Conservation (phyloP, 164 flowering plant genomes). For the Macadamia integrifolia region DNA sequence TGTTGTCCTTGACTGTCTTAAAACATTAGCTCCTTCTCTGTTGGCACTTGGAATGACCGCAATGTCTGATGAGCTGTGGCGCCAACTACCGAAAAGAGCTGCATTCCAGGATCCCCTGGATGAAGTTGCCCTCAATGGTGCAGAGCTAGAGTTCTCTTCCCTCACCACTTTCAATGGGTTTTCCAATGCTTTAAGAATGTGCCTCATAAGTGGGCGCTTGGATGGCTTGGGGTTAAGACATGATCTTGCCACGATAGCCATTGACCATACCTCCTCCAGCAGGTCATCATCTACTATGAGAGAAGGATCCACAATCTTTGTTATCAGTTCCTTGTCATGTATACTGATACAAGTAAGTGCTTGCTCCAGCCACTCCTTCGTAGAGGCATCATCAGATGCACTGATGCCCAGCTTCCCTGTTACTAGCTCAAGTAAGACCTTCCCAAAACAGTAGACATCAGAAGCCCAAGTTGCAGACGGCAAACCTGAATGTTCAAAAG, state of each 20-base stretch:
- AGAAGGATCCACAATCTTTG: constrained; percentile 70
- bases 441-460: constrained; percentile 85
- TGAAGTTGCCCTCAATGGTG: constrained; percentile 65
- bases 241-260: constrained; percentile 80
- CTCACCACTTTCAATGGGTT: constrained; percentile 83
- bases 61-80: constrained; percentile 67
- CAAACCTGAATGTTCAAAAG: constrained; percentile 37
- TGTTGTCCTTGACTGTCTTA: constrained; percentile 37
- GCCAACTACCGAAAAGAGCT: constrained; percentile 89
- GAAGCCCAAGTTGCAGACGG: constrained; percentile 63
- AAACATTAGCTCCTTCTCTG: constrained; percentile 44
- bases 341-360: constrained; percentile 57
- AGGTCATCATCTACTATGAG: constrained; percentile 74
- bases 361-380: constrained; percentile 63
- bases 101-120: constrained; percentile 95
- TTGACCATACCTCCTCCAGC: constrained; percentile 94
- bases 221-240: constrained; percentile 89
- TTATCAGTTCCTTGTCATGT: constrained; percentile 64
- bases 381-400: constrained; percentile 36
- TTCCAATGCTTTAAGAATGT: constrained; percentile 78
- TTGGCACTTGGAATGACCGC: constrained; percentile 27
- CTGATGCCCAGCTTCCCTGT: constrained; percentile 84
- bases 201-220: constrained; percentile 66
- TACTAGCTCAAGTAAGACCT: constrained; percentile 78
- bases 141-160: constrained; percentile 62